Evolutionary conservation across 225 moss, liverwort and hornwort genomes (phyloP).

Genomic region (Pseudoscleropodium purum): DNA sequence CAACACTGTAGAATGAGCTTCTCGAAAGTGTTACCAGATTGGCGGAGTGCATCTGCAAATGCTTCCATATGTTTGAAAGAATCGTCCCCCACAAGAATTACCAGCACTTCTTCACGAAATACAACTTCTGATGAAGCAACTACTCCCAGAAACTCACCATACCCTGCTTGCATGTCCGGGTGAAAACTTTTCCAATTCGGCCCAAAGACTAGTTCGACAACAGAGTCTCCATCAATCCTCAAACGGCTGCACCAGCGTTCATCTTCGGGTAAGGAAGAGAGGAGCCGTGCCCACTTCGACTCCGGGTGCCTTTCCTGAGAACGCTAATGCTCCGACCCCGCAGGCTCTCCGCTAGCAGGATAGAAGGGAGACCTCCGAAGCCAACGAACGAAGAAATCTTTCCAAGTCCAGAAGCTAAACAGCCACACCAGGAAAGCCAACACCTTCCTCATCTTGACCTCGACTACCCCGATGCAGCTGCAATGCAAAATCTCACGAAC

Average conservation of each 20-base stretch:
- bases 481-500: neutral
- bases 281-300: neutral
- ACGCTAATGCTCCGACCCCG: neutral
- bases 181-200: rapidly evolving
- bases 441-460: neutral
- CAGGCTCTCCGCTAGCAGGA: neutral
- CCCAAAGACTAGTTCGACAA: rapidly evolving
- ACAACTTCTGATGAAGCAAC: neutral
- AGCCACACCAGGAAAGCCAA: neutral
- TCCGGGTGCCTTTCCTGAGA: neutral
- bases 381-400: neutral
- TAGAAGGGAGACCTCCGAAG: neutral
- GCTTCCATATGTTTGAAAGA: neutral
- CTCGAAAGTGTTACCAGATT: neutral
- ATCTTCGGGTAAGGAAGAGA: neutral
- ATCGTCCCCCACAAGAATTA: rapidly evolving
- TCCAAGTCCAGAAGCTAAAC: neutral
- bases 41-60: neutral
- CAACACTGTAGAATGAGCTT: rapidly evolving
- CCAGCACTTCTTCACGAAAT: rapidly evolving
- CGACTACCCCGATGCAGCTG: neutral
- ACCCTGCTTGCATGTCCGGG: neutral
- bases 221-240: rapidly evolving
- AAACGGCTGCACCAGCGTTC: rapidly evolving
- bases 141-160: neutral